Percentiles rank a stretch among this genome's conserved stretches.
These are phyloP conservation scores for Gynochthodes officinalis DNA, from an alignment of 257 asterid genomes.

Conservation along the genomic window DNA sequence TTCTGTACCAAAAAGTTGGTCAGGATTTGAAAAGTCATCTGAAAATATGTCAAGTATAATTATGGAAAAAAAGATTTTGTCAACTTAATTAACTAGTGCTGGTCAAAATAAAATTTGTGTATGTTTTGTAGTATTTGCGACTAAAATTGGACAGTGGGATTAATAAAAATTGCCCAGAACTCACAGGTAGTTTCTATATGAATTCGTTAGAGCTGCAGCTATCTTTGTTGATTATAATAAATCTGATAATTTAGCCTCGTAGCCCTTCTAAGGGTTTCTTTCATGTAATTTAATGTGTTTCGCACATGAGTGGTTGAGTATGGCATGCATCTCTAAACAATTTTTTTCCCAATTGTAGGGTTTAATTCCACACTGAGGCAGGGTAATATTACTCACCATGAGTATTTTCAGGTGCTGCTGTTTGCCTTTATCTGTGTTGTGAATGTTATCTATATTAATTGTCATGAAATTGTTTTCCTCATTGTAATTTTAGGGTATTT, in stretches of 20 bases:
- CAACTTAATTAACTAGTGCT: neutral
- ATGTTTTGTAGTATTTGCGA: neutral
- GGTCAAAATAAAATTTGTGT: neutral
- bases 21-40: neutral
- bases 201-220: neutral
- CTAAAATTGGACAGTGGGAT: neutral
- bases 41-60: neutral
- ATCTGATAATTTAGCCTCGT: neutral
- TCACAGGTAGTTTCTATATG: neutral
- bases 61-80: neutral
- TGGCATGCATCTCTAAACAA: constrained; percentile 16
- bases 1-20: neutral
- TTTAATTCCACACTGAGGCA: constrained; percentile 96
- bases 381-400: constrained; percentile 98
- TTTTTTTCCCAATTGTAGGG: constrained; percentile 47
- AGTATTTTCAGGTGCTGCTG: constrained; percentile 54
- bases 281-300: neutral
- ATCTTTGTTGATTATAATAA: neutral
- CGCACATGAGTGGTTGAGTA: neutral
- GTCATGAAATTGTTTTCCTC: constrained; percentile 10
- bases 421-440: neutral
- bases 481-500: constrained; percentile 24
- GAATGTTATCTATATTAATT: neutral
- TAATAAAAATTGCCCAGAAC: neutral
- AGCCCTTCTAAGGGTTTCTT: neutral